A percentile compares a stretch with the other conserved stretches of the same genome.
Evolutionary conservation across 345 rosid genomes (phyloP).

Genomic region (Dimocarpus longan): DNA sequence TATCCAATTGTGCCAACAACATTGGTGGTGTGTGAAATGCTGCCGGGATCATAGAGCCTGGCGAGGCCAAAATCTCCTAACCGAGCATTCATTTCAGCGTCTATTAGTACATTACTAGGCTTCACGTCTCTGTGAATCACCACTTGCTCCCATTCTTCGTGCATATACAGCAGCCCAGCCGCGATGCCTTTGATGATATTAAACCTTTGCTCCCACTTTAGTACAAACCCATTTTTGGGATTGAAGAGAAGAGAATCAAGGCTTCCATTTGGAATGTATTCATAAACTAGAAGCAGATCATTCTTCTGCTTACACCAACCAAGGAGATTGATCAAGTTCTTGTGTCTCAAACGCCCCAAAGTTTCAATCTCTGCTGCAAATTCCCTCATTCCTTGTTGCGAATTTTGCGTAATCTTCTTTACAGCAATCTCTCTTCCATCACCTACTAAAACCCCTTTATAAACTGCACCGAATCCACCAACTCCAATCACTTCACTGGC

Average conservation of each 20-base stretch:
- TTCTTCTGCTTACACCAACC: slow-evolving; percentile 71
- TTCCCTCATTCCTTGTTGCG: slow-evolving; percentile 72
- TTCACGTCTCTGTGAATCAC: slow-evolving; percentile 83
- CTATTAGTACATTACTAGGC: slow-evolving; percentile 76
- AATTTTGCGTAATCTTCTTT: slow-evolving; percentile 59
- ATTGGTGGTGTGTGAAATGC: slow-evolving; percentile 51
- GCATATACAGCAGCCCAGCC: slow-evolving; percentile 59
- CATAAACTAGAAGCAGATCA: slow-evolving; percentile 75
- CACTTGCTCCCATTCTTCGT: slow-evolving; percentile 75
- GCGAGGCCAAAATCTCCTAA: slow-evolving; percentile 88
- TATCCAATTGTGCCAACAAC: slow-evolving; percentile 81
- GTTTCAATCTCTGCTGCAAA: slow-evolving; percentile 76
- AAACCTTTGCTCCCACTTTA: slow-evolving; percentile 72
- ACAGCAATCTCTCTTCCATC: slow-evolving; percentile 57
- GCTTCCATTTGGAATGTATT: slow-evolving; percentile 68
- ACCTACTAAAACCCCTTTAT: slow-evolving; percentile 48
- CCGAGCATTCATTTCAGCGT: slow-evolving; percentile 56
- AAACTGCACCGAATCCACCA: slow-evolving; percentile 84
- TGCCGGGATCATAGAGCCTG: slow-evolving; percentile 65
- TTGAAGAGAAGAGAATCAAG: slow-evolving; percentile 54
- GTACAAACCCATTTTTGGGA: slow-evolving; percentile 22
- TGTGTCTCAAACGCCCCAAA: slow-evolving; percentile 68
- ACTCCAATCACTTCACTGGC: slow-evolving; percentile 60
- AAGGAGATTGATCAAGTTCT: slow-evolving; percentile 66
- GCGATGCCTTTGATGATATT: slow-evolving; percentile 65